phyloP scores from a whole-genome alignment of 176 grass and related monocot species.

The Zea luxurians region DNA sequence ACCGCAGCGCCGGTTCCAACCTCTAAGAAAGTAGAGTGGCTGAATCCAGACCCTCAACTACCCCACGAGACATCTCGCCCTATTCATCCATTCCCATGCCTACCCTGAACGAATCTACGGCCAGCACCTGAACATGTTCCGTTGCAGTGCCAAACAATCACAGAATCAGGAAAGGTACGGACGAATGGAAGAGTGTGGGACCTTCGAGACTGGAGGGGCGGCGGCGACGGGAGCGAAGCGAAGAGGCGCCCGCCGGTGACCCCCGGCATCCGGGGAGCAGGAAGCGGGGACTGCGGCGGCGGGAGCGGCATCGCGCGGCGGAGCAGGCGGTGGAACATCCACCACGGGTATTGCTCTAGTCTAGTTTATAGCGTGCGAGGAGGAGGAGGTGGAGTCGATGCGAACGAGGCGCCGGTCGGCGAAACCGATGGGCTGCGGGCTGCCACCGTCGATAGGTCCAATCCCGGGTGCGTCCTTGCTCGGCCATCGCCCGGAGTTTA shows the following conservation, averaged over 20 bases:
- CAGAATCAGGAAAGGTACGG: not conserved
- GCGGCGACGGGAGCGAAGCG: conserved; percentile 43
- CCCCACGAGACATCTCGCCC: too few relatives aligned
- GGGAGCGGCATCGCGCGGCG: conserved; percentile 23
- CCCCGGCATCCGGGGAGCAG: conserved; percentile 27
- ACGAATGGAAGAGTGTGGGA: not conserved
- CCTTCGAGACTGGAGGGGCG: conserved; percentile 58
- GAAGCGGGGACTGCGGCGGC: conserved; percentile 23
- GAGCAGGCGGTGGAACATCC: conserved; percentile 30
- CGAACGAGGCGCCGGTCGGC: conserved; percentile 22
- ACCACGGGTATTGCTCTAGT: not conserved
- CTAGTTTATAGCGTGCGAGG: conserved; percentile 28
- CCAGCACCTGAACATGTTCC: not conserved
- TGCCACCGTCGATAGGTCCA: not conserved
- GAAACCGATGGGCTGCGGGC: conserved; percentile 13
- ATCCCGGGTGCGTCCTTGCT: not conserved
- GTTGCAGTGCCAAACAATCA: not conserved
- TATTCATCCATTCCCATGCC: not conserved
- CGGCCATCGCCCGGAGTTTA: not conserved
- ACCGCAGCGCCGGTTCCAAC: not conserved
- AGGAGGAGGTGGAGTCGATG: not conserved
- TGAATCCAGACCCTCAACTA: not conserved
- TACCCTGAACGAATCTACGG: too few relatives aligned
- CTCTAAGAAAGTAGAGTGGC: not conserved
- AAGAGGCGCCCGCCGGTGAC: conserved; percentile 42